Evolutionary conservation across 495 filamentous ascomycete species (phyloP), one percentile per base, ranked within the genome.

Genomic region (Penicillium simplicissimum): DNA sequence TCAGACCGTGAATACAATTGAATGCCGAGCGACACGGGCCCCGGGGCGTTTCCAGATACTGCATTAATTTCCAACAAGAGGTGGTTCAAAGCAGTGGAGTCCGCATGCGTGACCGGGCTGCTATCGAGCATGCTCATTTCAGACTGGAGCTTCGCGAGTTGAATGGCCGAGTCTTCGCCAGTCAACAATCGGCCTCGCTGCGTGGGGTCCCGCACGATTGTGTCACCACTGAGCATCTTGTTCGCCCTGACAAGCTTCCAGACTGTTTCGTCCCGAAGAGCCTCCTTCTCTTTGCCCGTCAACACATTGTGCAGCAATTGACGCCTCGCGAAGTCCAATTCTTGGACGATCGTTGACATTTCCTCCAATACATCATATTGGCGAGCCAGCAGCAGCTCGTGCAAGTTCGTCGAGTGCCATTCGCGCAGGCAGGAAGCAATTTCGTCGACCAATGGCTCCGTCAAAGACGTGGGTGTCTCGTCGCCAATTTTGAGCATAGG

Each of bases 401-500:
- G 96, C 45, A 98, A 83, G 69, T 97, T 96, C 14, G 91, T 96
- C 17, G 93, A 95, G 74, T 99, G 93, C 95, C 95, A 99, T 80
- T 99, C 95, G 28, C 94, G 86, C 34, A 99, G 76, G 71, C 94
- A 98, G 8, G 92, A 96, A 17, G 93, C 93, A 70, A 98, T 97
- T 71, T 99, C 95, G 73, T 98, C 96, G 11, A 99, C 93, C 58
- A 99, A 78, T 3, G 95, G 95, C 71, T 99, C 95, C 25, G 90
- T 85, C 13, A 85, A 82, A 3, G 92, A 96, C 2, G 90, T 94
- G 4, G 92, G 89, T 1, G 92, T 96, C 79, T 98, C 95, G 64
- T 98, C 95, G 25, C 96, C 96, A 68, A 98, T 91, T 72, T 97
- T 96, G 38, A 98, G 82, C 90, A 97, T 94, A 8, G 95, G 95